phyloP scores from a whole-genome alignment of 352 stramenopile species.

The Pythium phragmitis region DNA sequence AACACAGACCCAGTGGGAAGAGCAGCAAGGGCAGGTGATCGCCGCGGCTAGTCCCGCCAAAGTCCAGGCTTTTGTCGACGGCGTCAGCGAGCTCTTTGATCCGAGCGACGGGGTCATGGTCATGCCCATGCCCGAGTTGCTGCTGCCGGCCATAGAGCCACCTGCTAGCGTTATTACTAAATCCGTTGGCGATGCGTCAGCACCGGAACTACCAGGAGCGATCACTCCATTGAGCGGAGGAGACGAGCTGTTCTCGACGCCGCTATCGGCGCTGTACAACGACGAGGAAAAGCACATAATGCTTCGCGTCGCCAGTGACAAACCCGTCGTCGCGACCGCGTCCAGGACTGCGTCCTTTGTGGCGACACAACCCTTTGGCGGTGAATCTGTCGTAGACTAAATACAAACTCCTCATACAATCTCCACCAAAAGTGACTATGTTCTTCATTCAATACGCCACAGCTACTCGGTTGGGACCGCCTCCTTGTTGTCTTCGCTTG shows the following conservation, averaged over 20 bases:
- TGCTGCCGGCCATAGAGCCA: not conserved
- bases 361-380: slow-evolving; percentile 1
- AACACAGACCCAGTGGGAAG: slow-evolving; percentile 67
- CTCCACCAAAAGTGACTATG: not conserved
- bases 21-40: slow-evolving; percentile 23
- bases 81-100: slow-evolving; percentile 22
- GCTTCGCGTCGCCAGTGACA: slow-evolving; percentile 33
- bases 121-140: not conserved
- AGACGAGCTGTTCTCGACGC: slow-evolving; percentile 43
- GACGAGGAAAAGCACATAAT: slow-evolving; percentile 71
- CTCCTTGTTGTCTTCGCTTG: not conserved
- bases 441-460: not conserved
- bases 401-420: not conserved
- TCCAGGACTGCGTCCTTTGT: slow-evolving; percentile 10
- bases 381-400: slow-evolving; percentile 7
- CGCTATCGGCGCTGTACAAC: slow-evolving; percentile 69
- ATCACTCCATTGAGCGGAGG: not conserved
- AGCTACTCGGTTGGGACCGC: not conserved
- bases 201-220: not conserved
- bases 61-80: slow-evolving; percentile 9
- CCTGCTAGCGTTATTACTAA: not conserved
- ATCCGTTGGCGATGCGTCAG: not conserved
- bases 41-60: slow-evolving; percentile 9
- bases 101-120: slow-evolving; percentile 15
- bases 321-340: not conserved